A percentile compares a stretch with the other conserved stretches of the same genome.
These are phyloP conservation scores for thale cress (Arabidopsis thaliana) DNA, from an alignment of 345 rosid genomes.

Conservation along the genomic window DNA sequence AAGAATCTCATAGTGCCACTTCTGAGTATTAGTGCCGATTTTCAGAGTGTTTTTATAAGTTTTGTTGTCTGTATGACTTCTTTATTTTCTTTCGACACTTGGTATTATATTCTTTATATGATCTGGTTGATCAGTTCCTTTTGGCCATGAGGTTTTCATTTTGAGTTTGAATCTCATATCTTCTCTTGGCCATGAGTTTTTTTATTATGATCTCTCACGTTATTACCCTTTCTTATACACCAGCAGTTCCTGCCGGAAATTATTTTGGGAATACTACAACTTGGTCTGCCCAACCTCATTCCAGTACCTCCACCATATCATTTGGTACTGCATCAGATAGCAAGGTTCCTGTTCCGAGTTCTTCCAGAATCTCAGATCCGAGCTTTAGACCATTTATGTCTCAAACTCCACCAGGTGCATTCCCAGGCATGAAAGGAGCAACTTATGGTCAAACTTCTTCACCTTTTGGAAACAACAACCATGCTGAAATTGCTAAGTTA, in stretches of 20 bases:
- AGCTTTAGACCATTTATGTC: conserved; percentile 62
- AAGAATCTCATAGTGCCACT: conserved; percentile 8
- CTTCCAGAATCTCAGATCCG: conserved; percentile 60
- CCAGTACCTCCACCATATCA: conserved; percentile 53
- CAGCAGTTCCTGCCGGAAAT: conserved; percentile 58
- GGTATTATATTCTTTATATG: background rate
- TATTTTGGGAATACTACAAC: conserved; percentile 62
- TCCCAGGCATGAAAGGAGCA: conserved; percentile 59
- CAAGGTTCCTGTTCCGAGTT: conserved; percentile 56
- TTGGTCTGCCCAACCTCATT: conserved; percentile 76
- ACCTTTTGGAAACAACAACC: conserved; percentile 53
- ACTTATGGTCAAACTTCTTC: conserved; percentile 61
- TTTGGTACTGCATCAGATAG: conserved; percentile 59
- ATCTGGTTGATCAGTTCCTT: background rate
- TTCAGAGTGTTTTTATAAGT: background rate
- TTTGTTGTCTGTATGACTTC: background rate
- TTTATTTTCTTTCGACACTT: background rate
- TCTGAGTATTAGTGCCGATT: background rate
- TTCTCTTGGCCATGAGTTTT: background rate
- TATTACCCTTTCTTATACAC: conserved; percentile 31
- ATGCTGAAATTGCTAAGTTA: conserved; percentile 75
- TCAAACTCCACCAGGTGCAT: conserved; percentile 58
- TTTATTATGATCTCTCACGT: background rate
- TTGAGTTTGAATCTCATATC: background rate
- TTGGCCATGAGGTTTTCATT: conserved; percentile 2